phyloP scores from a whole-genome alignment of 768 basidiomycete genomes.

The Boletus sensibilis region DNA sequence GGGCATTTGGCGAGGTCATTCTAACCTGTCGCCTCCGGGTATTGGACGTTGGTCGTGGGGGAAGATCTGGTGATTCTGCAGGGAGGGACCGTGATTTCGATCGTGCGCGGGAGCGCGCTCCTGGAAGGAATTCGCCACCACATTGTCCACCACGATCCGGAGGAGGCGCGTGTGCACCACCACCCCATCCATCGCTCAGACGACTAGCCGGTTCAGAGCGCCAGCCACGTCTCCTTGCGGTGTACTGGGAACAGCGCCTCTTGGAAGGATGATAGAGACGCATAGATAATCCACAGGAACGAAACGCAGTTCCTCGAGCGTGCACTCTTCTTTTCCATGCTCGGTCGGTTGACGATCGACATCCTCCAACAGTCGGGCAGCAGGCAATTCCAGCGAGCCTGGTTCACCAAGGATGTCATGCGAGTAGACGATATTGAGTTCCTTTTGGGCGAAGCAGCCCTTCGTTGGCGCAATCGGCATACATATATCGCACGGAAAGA shows the following conservation, averaged over 20 bases:
- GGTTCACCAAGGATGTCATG: constrained; percentile 84
- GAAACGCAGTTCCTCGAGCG: constrained; percentile 76
- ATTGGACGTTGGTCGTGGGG: constrained; percentile 44
- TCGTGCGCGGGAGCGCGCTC: constrained; percentile 39
- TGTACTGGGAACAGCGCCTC: constrained; percentile 46
- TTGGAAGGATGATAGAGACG: constrained; percentile 73
- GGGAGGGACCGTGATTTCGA: constrained; percentile 39
- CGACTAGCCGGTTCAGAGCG: constrained; percentile 36
- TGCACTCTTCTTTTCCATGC: constrained; percentile 60
- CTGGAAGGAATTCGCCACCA: no score
- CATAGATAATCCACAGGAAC: constrained; percentile 79
- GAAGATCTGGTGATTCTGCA: constrained; percentile 34
- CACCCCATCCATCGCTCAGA: constrained; percentile 52
- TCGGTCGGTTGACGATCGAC: constrained; percentile 36
- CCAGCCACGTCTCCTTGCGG: constrained; percentile 47
- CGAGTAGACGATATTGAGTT: constrained; percentile 78
- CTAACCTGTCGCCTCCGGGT: constrained; percentile 45
- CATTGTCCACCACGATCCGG: constrained; percentile 48
- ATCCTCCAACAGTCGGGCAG: constrained; percentile 62
- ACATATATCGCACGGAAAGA: constrained; percentile 80
- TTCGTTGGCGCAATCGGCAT: constrained; percentile 71
- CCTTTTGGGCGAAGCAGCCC: constrained; percentile 72
- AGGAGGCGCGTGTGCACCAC: constrained; percentile 35
- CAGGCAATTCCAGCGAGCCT: constrained; percentile 54
- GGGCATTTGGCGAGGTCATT: constrained; percentile 76